Conservation (phyloP, 2,329 filamentous ascomycete genomes). For the Cladosporium sp. region DNA sequence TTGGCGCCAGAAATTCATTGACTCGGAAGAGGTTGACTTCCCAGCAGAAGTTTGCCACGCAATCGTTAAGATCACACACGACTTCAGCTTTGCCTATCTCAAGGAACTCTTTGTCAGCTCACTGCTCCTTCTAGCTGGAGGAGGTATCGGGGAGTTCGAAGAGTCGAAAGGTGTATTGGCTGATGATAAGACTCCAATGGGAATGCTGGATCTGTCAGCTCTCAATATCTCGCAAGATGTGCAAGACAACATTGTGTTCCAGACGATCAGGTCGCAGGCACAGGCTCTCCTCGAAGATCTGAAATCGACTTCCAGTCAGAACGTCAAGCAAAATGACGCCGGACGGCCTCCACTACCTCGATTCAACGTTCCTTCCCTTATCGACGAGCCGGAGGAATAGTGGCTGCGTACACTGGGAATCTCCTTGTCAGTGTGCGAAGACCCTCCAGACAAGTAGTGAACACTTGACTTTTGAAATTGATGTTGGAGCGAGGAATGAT, state of each 20-base stretch:
- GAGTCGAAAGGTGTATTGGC: not conserved
- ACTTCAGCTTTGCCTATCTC: conserved; percentile 65
- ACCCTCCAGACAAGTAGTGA: too few species aligned
- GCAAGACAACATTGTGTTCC: not conserved
- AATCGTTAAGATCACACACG: conserved; percentile 59
- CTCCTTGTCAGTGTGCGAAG: too few species aligned
- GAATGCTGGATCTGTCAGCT: not conserved
- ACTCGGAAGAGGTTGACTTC: conserved; percentile 57
- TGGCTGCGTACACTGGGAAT: too few species aligned
- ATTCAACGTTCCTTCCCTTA: not conserved
- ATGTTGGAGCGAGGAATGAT: too few species aligned
- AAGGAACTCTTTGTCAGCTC: conserved; percentile 60
- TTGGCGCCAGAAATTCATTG: conserved; percentile 56
- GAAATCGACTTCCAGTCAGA: not conserved
- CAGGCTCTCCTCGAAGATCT: not conserved
- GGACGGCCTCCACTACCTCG: not conserved
- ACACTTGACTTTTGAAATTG: too few species aligned
- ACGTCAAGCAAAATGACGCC: not conserved
- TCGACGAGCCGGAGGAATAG: too few species aligned
- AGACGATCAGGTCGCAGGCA: not conserved
- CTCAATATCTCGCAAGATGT: not conserved
- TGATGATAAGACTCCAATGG: not conserved
- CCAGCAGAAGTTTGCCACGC: conserved; percentile 52
- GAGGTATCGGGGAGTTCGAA: not conserved
- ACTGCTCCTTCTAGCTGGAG: not conserved